phyloP scores from a whole-genome alignment of 495 filamentous ascomycete genomes.

The Amphirosellinia nigrospora region DNA sequence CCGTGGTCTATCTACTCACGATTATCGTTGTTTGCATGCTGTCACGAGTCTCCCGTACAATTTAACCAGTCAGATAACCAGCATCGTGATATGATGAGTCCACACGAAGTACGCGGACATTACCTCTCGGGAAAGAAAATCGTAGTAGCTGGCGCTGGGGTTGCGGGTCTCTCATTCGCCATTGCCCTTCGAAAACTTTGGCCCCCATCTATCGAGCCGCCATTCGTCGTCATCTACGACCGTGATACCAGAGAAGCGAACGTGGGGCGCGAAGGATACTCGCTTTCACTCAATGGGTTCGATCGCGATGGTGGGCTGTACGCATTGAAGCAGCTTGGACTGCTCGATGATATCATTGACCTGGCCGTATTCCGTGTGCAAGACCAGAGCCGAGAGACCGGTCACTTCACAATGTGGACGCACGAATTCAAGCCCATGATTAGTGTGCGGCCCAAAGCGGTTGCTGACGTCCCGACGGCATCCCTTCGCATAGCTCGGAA shows the following conservation, averaged over 20 bases:
- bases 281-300: constrained; percentile 42
- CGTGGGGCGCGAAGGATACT: constrained; percentile 40
- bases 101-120: not conserved
- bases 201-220: constrained; percentile 29
- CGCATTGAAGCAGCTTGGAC: constrained; percentile 33
- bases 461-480: constrained; percentile 26
- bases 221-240: constrained; percentile 42
- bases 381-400: constrained; percentile 18
- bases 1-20: not conserved
- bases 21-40: not conserved
- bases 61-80: not conserved
- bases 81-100: not conserved
- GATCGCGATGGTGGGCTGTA: constrained; percentile 32
- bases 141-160: constrained; percentile 45
- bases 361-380: constrained; percentile 25
- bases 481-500: constrained; percentile 35
- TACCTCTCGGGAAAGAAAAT: constrained; percentile 46
- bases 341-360: constrained; percentile 31
- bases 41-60: not conserved
- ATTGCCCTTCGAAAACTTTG: constrained; percentile 42
- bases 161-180: constrained; percentile 44
- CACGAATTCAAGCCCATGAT: constrained; percentile 33
- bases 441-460: constrained; percentile 27
- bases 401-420: constrained; percentile 39
- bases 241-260: constrained; percentile 33